Evolutionary conservation across 495 filamentous ascomycete species (phyloP), one percentile per base, ranked within the genome.

Genomic region (Chlorociboria aeruginascens): DNA sequence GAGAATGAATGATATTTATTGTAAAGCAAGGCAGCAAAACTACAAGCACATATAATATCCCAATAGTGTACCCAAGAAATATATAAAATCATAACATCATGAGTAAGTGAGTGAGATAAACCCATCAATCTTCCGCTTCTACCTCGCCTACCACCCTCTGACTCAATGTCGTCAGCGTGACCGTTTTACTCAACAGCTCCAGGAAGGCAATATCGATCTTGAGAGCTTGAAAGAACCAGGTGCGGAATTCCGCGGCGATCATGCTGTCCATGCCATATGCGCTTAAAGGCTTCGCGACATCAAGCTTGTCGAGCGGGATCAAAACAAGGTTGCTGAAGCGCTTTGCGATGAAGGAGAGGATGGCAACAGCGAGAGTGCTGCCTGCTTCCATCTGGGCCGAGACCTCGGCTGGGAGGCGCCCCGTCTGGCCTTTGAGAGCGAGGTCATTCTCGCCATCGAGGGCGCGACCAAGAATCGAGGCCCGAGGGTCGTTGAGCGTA

Each of bases 261-360:
- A 71, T 68, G 37, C 60, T 65, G 33, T 73, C 68, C 20, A 73
- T 43, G 7, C 68, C 66, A 45, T 60, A 69, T 4, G 45, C 41
- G 0, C 45, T 14, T 28, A 70, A 34, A 6, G 63, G 35, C 28
- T 58, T 61, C 2, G 29, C 11, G 0, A 45, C 30, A 25, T 62
- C 54, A 1, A 72, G 48, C 34, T 67, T 49, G 16, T 69, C 64
- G 6, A 58, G 3, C 0, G 60, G 60, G 17, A 64, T 47, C 3
- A 66, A 43, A 12, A 66, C 43, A 16, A 68, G 32, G 20, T 61
- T 61, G 1, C 45, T 48, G 43, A 68, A 61, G 25, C 52, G 54
- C 35, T 63, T 52, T 30, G 40, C 20, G 8, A 60, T 46, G 9
- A 52, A 38, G 0, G 40, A 20, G 0, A 57, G 31, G 8, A 66